Evolutionary conservation across 108 stramenopile genomes (phyloP), one percentile per base, ranked within the genome.

Genomic region (Seminavis robusta): DNA sequence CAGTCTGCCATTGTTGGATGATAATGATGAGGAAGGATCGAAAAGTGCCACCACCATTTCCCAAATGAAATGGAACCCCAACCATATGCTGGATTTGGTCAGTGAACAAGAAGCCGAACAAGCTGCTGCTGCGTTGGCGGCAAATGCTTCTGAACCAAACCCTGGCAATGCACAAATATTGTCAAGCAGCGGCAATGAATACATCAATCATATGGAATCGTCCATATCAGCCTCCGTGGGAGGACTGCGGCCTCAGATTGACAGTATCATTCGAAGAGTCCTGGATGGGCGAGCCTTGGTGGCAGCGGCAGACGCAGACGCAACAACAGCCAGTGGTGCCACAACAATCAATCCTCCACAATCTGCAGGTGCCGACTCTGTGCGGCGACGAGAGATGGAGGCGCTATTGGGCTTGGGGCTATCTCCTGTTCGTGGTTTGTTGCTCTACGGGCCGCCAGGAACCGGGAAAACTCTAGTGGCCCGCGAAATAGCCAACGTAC

Each of bases 401-500:
- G 84, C 85, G 50, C 76, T 96, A 68, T 71, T 79, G 56, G 72
- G 72, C 33, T 68, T 96, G 48, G 97, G 97, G 10, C 55, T 95
- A 49, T 59, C 71, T 23, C 87, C 94, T n/a, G 92, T 95, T 13
- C 72, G 82, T 33, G 92, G 91, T 2, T 41, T 88, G 27, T 47
- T 88, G 10, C 56, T 91, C 4, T 85, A 82, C 45, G 89, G 93
- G 1, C 92, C 88, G 24, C 92, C 95, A 0, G 94, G 94, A 10
- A 90, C 88, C 31, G 95, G 92, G 20, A 96, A 96, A 73, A 98
- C 94, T 8, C 79, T 85, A 1, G 71, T 95, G 23, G 95, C 97
- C 3, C 63, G 98, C 15, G 98, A 96, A 52, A 82, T 98, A 27
- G 90, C 96, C 6, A 71, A 80, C 50, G 78, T 82, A 40, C 62